Evolutionary conservation across 179 eudicot species (phyloP).

Genomic region (Spinacia oleracea): DNA sequence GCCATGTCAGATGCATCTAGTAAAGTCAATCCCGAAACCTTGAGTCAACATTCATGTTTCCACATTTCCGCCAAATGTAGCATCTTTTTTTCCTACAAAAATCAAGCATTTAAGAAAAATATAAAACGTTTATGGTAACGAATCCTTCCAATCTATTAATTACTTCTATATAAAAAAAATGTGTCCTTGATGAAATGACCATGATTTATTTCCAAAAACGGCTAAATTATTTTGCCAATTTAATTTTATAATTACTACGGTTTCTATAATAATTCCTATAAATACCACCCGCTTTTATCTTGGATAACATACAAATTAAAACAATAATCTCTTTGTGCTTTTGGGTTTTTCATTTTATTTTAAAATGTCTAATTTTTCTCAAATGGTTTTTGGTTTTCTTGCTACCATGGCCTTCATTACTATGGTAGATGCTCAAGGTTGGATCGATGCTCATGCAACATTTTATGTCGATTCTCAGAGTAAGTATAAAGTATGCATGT

Average conservation of each 20-base stretch:
- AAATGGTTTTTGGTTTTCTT: background rate
- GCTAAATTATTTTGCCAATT: too few relatives aligned
- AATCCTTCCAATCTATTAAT: background rate
- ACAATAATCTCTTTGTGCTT: background rate
- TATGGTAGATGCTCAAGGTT: slow-evolving; percentile 21
- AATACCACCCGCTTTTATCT: background rate
- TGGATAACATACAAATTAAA: background rate
- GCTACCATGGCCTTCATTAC: slow-evolving; percentile 16
- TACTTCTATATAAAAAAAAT: too few relatives aligned
- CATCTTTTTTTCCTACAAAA: too few relatives aligned
- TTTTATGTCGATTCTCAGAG: slow-evolving; percentile 34
- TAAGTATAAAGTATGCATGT: slow-evolving; percentile 12
- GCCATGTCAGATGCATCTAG: too few relatives aligned
- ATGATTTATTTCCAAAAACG: background rate
- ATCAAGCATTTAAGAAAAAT: background rate
- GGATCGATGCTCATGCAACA: slow-evolving; percentile 35
- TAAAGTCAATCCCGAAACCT: too few relatives aligned
- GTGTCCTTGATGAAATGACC: background rate
- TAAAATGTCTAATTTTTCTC: slow-evolving; percentile 11
- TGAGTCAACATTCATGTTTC: too few relatives aligned
- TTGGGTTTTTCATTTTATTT: too few relatives aligned
- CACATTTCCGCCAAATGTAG: too few relatives aligned
- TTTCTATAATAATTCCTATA: too few relatives aligned
- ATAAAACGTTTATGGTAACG: background rate
- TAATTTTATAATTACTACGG: too few relatives aligned